Evolutionary conservation across 768 basidiomycete genomes (phyloP), one percentile per base, ranked within the genome.

Genomic region (Tricholomella constricta): DNA sequence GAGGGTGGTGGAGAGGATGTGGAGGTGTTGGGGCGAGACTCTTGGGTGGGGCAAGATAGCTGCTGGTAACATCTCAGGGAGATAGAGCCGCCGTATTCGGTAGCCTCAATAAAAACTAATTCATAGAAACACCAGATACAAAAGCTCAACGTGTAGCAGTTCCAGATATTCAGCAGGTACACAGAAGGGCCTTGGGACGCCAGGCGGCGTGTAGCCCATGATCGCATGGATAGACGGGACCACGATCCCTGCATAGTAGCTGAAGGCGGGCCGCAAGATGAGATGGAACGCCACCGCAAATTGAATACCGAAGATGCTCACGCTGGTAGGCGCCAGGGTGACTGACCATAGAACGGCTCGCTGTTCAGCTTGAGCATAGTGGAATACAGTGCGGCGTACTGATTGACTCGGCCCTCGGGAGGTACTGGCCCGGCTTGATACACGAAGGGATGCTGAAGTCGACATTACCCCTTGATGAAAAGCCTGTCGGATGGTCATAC

Each of bases 1-100:
- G 64, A 72, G 78, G 41, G 87, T 94, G 2, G 74, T 96, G 4
- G 84, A 93, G 44, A 72, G 91, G 64, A 93, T 96, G 84, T 93
- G 94, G 91, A 82, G 88, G 61, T 84, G 83, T 50, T 98, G 93
- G 92, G 88, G 88, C 0, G 69, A 61, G 6, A 72, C 75, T n/a
- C 74, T 90, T 17, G 85, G 81, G 17, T 94, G 85, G 89, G 71
- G 64, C n/a, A 54, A 44, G 31, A 59, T 65, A 40, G 62, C 59
- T 45, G 58, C 44, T 6, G 58, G 59, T 31, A 52, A 55, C 19
- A 34, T 22, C n/a, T 56, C 52, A 20, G 48, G 47, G 26, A 43
- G 41, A 20, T 48, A 32, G 40, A 49, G 29, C 8, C 11, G 31
- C 22, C 11, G 32, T 34, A 15, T n/a, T 6, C 6, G 6, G 15